These are phyloP conservation scores for Closterium sp. DNA, from an alignment of 139 green algal species.

Conservation along the genomic window DNA sequence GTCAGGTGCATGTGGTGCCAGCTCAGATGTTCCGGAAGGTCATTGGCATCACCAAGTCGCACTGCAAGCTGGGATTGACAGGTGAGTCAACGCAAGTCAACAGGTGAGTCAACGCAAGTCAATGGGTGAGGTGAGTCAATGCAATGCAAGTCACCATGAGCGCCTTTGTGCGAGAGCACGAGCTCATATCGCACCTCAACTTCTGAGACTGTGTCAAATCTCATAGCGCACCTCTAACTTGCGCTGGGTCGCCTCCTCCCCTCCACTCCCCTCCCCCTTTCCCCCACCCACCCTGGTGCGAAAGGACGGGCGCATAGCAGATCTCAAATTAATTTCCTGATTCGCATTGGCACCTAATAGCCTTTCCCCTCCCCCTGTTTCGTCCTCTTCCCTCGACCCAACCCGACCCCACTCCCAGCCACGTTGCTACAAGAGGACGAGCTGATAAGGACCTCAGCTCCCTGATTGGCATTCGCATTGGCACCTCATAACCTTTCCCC, in stretches of 20 bases:
- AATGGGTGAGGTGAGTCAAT: neutral
- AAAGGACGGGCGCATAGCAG: slow-evolving; percentile 79
- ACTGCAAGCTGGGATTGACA: slow-evolving; percentile 98
- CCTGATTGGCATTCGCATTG: no score
- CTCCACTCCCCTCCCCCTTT: neutral
- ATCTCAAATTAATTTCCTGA: slow-evolving; percentile 99
- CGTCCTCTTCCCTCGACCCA: neutral
- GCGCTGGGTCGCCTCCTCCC: neutral
- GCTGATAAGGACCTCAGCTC: no score
- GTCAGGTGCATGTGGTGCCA: slow-evolving; percentile 85
- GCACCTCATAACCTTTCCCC: no score
- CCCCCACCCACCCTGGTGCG: slow-evolving; percentile 80
- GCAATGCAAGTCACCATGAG: neutral
- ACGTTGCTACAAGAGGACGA: no score
- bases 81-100: slow-evolving; percentile 72
- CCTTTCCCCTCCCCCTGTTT: no score
- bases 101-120: neutral
- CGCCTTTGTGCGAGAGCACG: no score
- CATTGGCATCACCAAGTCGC: slow-evolving; percentile 86
- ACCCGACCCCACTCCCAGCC: neutral
- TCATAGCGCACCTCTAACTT: neutral
- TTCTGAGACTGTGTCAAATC: no score
- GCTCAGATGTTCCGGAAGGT: slow-evolving; percentile 95
- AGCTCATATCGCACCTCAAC: neutral
- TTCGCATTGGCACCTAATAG: no score